A percentile compares a stretch with the other conserved stretches of the same genome.
These are phyloP conservation scores for Coleophoma crateriformis DNA, from an alignment of 2,329 filamentous ascomycete species.

Conservation along the genomic window DNA sequence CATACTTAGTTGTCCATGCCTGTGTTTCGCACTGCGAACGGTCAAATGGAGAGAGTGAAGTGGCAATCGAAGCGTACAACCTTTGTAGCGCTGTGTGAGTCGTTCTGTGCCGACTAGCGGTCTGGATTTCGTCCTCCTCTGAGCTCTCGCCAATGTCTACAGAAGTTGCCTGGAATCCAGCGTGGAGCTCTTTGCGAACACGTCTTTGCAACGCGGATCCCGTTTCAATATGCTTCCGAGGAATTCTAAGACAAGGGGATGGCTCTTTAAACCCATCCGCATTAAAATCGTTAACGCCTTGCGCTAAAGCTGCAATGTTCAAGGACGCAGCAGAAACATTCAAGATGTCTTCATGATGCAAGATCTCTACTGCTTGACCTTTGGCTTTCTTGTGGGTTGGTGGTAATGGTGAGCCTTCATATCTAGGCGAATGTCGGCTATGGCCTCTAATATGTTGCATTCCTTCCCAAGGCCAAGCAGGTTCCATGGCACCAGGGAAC, in stretches of 20 bases:
- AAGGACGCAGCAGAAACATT: constrained; percentile 13
- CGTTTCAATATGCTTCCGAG: constrained; percentile 51
- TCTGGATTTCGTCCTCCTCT: constrained; percentile 31
- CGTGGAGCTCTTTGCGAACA: constrained; percentile 39
- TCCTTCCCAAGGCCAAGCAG: constrained; percentile 66
- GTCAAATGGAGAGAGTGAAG: constrained; percentile 73
- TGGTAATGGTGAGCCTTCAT: not conserved
- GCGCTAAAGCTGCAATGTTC: constrained; percentile 10
- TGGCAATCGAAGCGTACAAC: constrained; percentile 55
- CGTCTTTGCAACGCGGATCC: constrained; percentile 46
- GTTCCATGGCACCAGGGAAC: constrained; percentile 59
- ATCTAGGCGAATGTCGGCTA: not conserved
- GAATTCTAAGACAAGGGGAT: constrained; percentile 46
- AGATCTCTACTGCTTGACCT: constrained; percentile 18
- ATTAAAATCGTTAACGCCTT: constrained; percentile 16
- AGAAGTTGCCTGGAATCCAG: constrained; percentile 2
- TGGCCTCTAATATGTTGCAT: constrained; percentile 57
- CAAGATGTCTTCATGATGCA: constrained; percentile 20
- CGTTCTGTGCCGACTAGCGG: constrained; percentile 11
- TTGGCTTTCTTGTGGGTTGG: constrained; percentile 19
- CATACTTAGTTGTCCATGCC: constrained; percentile 81
- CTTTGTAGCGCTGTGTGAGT: constrained; percentile 53
- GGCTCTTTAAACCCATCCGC: constrained; percentile 32
- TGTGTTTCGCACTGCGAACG: constrained; percentile 65
- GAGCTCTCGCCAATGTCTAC: constrained; percentile 12